Evolutionary conservation across 495 filamentous ascomycete genomes (phyloP), one percentile per base, ranked within the genome.

Genomic region (Neurospora sp.): DNA sequence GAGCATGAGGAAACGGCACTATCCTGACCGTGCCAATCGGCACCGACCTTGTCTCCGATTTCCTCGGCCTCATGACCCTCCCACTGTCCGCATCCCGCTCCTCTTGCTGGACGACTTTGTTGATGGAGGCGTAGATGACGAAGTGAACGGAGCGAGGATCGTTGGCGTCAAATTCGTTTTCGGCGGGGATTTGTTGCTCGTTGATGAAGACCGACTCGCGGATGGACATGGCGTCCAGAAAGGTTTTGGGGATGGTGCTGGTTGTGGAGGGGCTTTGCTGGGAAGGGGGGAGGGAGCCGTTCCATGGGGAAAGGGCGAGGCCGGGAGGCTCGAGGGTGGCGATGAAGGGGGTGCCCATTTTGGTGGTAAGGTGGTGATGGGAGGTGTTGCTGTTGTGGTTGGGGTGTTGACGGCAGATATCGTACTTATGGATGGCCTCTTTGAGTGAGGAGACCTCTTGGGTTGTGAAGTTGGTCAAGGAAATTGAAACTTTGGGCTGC

Each of bases 21-120:
- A 97, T 83, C 2, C 94, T 87, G 68, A 97, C 86, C 0, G 90
- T 91, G 8, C 88, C 94, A 44, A 94, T 88, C 5, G 93, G 90
- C 1, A 84, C 72, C 48, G 73, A 70, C 41, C 69, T 44, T 1
- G 83, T 84, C 39, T 78, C 76, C 72, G 53, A 31, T 7, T 16
- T 66, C 1, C 53, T 14, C 3, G 31, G 53, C 27, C 22, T 35
- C 14, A 37, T 59, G 48, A 59, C 20, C 5, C 48, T 14, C 10
- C 48, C 48, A 0, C 20, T 59, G 48, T 27, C 2, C 0, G 48
- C 5, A 0, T 59, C 48, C 5, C 11, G 1, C 11, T 27, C 48
- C 5, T 59, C 20, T 3, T 59, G 48, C 48, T 59, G 48, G 48
- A 59, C 48, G 20, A 59, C 48, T 6, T 14, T 11, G 73, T 83